phyloP scores from a whole-genome alignment of 805 yeast genomes.

The Ogataea zsoltii region DNA sequence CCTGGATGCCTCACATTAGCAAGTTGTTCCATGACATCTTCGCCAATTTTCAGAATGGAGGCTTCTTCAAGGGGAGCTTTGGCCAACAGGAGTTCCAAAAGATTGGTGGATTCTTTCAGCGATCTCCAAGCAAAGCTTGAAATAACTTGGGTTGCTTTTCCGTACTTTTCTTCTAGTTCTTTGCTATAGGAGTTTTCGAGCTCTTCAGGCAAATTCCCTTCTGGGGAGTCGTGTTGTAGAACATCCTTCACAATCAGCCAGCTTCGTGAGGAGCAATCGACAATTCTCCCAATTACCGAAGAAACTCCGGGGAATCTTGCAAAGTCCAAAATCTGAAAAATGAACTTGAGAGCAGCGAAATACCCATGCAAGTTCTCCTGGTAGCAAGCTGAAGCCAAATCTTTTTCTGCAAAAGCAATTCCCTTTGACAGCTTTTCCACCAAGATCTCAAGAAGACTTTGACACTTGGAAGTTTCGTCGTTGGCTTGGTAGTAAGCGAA shows the following conservation, averaged over 20 bases:
- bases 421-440: slow-evolving; percentile 36
- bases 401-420: slow-evolving; percentile 34
- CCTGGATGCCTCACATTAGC: slow-evolving; percentile 84
- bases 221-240: slow-evolving; percentile 70
- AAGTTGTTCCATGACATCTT: slow-evolving; percentile 62
- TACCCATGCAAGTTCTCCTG: slow-evolving; percentile 67
- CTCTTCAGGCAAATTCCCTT: slow-evolving; percentile 56
- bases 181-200: slow-evolving; percentile 39
- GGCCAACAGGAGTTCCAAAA: slow-evolving; percentile 49
- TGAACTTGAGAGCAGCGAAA: slow-evolving; percentile 55
- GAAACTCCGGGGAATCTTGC: slow-evolving; percentile 5
- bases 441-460: slow-evolving; percentile 34
- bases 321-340: slow-evolving; percentile 27
- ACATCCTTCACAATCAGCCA: slow-evolving; percentile 52
- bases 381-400: slow-evolving; percentile 45
- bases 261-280: slow-evolving; percentile 11
- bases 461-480: slow-evolving; percentile 20
- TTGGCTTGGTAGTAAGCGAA: slow-evolving; percentile 35
- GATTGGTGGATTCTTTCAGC: slow-evolving; percentile 67
- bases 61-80: slow-evolving; percentile 32
- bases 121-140: slow-evolving; percentile 81
- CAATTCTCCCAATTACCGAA: slow-evolving; percentile 10
- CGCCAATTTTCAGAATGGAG: slow-evolving; percentile 44
- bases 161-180: slow-evolving; percentile 34
- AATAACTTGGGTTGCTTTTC: slow-evolving; percentile 45